These are phyloP conservation scores for Davidsoniella virescens DNA, from an alignment of 2,329 filamentous ascomycete genomes.

Conservation along the genomic window DNA sequence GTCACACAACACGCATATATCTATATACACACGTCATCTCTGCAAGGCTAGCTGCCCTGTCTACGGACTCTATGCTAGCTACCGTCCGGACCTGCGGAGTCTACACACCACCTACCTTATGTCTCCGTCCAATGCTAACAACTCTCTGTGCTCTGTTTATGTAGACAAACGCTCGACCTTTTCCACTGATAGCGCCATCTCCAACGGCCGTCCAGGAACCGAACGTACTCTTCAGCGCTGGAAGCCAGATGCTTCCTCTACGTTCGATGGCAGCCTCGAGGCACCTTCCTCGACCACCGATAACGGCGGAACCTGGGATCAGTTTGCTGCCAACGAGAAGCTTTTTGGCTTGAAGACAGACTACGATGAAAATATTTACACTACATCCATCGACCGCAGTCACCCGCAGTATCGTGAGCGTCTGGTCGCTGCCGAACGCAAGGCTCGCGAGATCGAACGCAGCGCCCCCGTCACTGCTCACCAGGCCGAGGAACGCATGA, in stretches of 20 bases:
- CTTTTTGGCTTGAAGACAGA: slow-evolving; percentile 78
- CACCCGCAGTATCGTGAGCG: slow-evolving; percentile 69
- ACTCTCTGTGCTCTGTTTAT: slow-evolving; percentile 3
- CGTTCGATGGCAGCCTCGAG: slow-evolving; percentile 57
- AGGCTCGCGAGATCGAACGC: slow-evolving; percentile 78
- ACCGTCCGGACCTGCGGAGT: too few species aligned
- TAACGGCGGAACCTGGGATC: slow-evolving; percentile 52
- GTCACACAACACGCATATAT: background rate
- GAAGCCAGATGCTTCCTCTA: slow-evolving; percentile 49
- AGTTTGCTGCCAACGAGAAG: slow-evolving; percentile 79
- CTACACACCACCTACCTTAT: too few species aligned
- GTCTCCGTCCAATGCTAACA: too few species aligned
- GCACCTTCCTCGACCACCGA: slow-evolving; percentile 22
- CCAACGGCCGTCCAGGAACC: slow-evolving; percentile 49
- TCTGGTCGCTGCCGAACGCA: slow-evolving; percentile 61
- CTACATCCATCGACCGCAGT: slow-evolving; percentile 70
- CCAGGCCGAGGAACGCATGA: slow-evolving; percentile 74
- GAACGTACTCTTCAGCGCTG: slow-evolving; percentile 70
- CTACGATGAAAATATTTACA: slow-evolving; percentile 91
- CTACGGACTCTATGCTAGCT: too few species aligned
- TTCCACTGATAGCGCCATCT: slow-evolving; percentile 79
- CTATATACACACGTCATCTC: background rate
- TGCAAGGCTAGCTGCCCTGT: too few species aligned
- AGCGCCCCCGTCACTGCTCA: slow-evolving; percentile 61
- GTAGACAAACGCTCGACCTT: slow-evolving; percentile 47